phyloP scores from a whole-genome alignment of 805 yeast species.

The Candida ponderosae region DNA sequence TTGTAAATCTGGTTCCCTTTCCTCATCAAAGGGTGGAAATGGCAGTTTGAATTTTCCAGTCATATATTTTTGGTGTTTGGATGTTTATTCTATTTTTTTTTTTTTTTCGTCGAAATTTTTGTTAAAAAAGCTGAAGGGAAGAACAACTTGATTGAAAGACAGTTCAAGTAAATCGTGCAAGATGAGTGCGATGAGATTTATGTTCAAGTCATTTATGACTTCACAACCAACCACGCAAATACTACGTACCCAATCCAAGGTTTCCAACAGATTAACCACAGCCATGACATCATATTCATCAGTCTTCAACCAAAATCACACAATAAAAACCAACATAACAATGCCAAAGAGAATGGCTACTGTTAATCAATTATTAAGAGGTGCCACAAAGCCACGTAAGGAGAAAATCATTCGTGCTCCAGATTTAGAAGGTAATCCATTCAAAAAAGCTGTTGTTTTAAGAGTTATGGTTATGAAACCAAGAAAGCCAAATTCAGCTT shows the following conservation, averaged over 20 bases:
- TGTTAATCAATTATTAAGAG: constrained; percentile 68
- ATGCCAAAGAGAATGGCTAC: constrained; percentile 41
- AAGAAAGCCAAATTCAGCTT: constrained; percentile 97
- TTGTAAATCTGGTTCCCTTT: too few relatives aligned
- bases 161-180: neutral
- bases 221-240: constrained; percentile 8
- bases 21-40: too few relatives aligned
- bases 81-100: neutral
- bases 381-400: constrained; percentile 47
- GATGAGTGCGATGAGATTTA: constrained; percentile 6
- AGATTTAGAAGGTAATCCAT: constrained; percentile 75
- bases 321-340: neutral
- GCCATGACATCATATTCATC: neutral
- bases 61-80: neutral
- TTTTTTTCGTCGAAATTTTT: neutral
- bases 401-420: constrained; percentile 57
- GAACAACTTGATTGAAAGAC: neutral
- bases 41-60: neutral
- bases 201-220: constrained; percentile 16
- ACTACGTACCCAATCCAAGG: neutral
- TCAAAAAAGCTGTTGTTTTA: constrained; percentile 86
- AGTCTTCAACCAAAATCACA: constrained; percentile 5
- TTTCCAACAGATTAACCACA: constrained; percentile 6
- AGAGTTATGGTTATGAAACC: constrained; percentile 95
- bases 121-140: neutral